Conservation (phyloP, 1,284 basidiomycete genomes). For the Tilletia horrida region DNA sequence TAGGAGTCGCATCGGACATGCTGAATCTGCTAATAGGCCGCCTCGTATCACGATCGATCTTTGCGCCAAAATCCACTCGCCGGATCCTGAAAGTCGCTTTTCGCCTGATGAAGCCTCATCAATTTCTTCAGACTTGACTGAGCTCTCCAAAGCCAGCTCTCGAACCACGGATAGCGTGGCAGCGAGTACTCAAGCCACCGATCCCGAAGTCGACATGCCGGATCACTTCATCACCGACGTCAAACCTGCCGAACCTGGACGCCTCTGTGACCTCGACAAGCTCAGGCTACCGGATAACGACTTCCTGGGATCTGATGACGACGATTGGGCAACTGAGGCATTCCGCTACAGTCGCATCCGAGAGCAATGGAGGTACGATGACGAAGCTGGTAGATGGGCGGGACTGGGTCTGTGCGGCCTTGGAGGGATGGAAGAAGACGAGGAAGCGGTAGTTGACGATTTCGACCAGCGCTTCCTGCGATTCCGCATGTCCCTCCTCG, state of each 20-base stretch:
- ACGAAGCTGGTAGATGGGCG: conserved; percentile 50
- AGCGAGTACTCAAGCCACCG: conserved; percentile 44
- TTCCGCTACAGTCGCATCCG: conserved; percentile 32
- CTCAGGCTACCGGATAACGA: background rate
- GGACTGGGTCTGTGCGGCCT: conserved; percentile 50
- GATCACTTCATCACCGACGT: background rate
- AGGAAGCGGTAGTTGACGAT: conserved; percentile 53
- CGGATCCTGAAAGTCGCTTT: background rate
- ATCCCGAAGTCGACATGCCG: conserved; percentile 27
- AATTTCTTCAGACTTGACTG: conserved; percentile 42
- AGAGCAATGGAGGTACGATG: conserved; percentile 53
- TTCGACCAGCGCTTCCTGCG: conserved; percentile 53
- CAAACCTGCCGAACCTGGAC: conserved; percentile 11
- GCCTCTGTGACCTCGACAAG: conserved; percentile 1
- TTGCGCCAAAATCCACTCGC: background rate
- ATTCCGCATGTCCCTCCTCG: conserved; percentile 52
- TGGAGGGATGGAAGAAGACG: conserved; percentile 54
- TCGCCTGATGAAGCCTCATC: conserved; percentile 29
- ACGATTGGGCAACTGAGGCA: conserved; percentile 23
- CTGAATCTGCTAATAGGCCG: background rate
- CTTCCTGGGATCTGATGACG: background rate
- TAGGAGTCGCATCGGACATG: too few species aligned
- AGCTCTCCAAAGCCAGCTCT: conserved; percentile 26
- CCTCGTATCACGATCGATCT: background rate
- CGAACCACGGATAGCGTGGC: conserved; percentile 28